Conservation (phyloP, 202 grass and related monocot genomes). For the Elaeis oleifera region DNA sequence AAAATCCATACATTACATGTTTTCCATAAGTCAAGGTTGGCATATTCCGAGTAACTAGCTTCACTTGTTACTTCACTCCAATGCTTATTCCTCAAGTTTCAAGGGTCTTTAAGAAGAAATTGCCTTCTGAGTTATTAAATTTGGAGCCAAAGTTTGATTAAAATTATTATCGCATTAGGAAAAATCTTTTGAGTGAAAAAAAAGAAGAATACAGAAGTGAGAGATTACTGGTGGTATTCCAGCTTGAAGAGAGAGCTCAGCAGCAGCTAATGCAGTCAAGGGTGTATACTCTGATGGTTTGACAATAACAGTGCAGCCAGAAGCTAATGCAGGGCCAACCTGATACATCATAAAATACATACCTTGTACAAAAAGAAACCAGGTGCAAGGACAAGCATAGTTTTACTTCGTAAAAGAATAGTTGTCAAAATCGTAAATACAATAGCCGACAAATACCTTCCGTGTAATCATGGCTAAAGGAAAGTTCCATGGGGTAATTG, state of each 20-base stretch:
- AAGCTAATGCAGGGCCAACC: constrained; percentile 99
- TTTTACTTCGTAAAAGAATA: constrained; percentile 18
- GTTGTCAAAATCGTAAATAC: constrained; percentile 5
- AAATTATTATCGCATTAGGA: not conserved
- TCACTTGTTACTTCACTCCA: too few relatives aligned
- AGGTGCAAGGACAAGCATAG: not conserved
- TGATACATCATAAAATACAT: constrained; percentile 17
- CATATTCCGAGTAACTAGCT: too few relatives aligned
- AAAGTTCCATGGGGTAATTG: constrained; percentile 98
- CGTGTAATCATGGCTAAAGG: constrained; percentile 99
- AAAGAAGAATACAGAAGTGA: constrained; percentile 18
- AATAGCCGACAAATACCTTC: constrained; percentile 41
- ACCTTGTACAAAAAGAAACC: not conserved
- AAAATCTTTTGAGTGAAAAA: constrained; percentile 6
- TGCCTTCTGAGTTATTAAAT: not conserved
- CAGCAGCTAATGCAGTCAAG: constrained; percentile 91
- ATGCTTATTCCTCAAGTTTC: too few relatives aligned
- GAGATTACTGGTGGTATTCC: constrained; percentile 80
- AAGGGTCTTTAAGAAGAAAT: too few relatives aligned
- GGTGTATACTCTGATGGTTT: constrained; percentile 98
- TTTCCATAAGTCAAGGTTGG: too few relatives aligned
- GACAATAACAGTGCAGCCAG: constrained; percentile 88
- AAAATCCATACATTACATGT: too few relatives aligned
- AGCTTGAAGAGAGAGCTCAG: constrained; percentile 95
- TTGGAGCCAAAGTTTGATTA: not conserved